A percentile compares a stretch with the other conserved stretches of the same genome.
Conservation (phyloP, 2,329 filamentous ascomycete species). For the Calonectria pauciramosa region DNA sequence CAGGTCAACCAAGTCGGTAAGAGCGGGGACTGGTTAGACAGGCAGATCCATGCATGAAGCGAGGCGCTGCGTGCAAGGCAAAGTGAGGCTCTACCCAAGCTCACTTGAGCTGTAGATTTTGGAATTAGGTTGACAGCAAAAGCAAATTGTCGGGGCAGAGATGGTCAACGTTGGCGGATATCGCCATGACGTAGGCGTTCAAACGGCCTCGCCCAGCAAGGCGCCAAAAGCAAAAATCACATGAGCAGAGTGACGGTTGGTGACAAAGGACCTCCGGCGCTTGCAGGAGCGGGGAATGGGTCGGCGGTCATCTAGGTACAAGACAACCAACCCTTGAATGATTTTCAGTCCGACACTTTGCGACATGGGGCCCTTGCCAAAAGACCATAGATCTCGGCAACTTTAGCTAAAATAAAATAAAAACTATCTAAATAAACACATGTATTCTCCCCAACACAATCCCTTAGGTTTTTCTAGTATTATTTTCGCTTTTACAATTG, state of each 20-base stretch:
- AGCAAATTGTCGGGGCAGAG: background rate
- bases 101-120: background rate
- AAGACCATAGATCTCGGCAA: no score
- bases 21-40: slow-evolving; percentile 19
- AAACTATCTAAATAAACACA: no score
- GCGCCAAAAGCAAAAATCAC: slow-evolving; percentile 25
- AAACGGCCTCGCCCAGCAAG: background rate
- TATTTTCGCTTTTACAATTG: no score
- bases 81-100: slow-evolving; percentile 12
- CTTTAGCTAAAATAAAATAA: no score
- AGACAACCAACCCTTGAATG: no score
- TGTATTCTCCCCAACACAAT: no score
- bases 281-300: slow-evolving; percentile 9
- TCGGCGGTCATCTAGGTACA: background rate
- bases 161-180: background rate
- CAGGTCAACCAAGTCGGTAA: slow-evolving; percentile 24
- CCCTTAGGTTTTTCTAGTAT: no score
- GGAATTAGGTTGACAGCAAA: background rate
- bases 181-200: slow-evolving; percentile 18
- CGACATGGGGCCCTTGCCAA: no score
- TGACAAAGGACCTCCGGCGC: background rate
- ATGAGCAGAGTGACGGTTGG: background rate
- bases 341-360: no score
- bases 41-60: background rate
- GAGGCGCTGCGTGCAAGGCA: background rate